These are phyloP conservation scores for Clavispora vitiphila DNA, from an alignment of 805 yeast species.

Conservation along the genomic window DNA sequence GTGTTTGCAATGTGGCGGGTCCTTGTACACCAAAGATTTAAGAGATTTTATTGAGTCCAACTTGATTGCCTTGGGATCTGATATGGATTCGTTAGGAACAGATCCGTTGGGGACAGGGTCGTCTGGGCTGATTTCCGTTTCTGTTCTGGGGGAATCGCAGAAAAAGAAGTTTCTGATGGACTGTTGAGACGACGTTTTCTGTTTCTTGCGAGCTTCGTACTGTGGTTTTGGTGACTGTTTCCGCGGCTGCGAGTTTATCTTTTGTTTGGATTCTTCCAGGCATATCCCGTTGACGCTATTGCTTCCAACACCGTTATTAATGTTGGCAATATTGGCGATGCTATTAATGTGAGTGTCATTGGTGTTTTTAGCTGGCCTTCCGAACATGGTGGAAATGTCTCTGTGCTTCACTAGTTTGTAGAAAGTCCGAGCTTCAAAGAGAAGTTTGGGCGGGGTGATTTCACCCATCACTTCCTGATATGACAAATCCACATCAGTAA, in stretches of 20 bases:
- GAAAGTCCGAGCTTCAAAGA: slow-evolving; percentile 19
- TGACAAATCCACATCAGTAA: slow-evolving; percentile 50
- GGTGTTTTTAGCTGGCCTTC: too few species aligned
- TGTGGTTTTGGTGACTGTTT: slow-evolving; percentile 3
- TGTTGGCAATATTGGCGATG: too few species aligned
- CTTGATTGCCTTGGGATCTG: background rate
- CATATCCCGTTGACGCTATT: too few species aligned
- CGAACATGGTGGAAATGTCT: slow-evolving; percentile 32
- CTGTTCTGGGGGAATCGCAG: slow-evolving; percentile 1
- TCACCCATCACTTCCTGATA: slow-evolving; percentile 1
- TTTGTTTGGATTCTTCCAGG: too few species aligned
- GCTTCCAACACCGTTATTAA: too few species aligned
- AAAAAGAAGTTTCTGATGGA: slow-evolving; percentile 23
- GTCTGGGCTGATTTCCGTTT: too few species aligned
- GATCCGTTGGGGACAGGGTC: too few species aligned
- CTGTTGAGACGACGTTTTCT: slow-evolving; percentile 13
- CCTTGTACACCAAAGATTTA: slow-evolving; percentile 15
- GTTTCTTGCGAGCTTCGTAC: slow-evolving; percentile 19
- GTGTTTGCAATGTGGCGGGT: slow-evolving; percentile 26
- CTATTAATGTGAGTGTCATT: too few species aligned
- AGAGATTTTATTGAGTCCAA: slow-evolving; percentile 1
- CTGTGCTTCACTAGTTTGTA: slow-evolving; percentile 20
- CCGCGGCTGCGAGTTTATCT: too few species aligned
- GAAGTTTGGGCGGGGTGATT: slow-evolving; percentile 6
- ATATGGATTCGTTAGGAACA: background rate